A percentile compares a stretch with the other conserved stretches of the same genome.
Conservation (phyloP, 2,329 filamentous ascomycete species). For the Ilyonectria destructans region DNA sequence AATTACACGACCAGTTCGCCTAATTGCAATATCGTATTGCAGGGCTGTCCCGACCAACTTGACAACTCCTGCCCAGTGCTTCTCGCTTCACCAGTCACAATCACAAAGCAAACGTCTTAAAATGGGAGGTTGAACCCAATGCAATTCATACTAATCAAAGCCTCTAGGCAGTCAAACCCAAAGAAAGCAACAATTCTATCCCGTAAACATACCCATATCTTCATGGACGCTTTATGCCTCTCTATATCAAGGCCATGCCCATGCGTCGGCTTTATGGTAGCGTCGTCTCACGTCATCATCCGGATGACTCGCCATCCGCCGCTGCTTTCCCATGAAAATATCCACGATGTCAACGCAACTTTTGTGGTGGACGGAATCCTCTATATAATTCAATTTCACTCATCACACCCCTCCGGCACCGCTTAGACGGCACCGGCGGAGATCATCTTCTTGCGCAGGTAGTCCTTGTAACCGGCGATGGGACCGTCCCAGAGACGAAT, state of each 20-base stretch:
- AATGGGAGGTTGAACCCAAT: conserved; percentile 34
- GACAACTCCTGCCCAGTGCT: not conserved
- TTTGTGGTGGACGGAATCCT: conserved; percentile 48
- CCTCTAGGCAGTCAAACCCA: conserved; percentile 44
- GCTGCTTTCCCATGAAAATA: conserved; percentile 51
- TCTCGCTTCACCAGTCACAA: not conserved
- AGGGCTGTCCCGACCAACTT: not conserved
- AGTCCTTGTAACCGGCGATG: conserved; percentile 97
- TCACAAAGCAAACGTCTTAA: not conserved
- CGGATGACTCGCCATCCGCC: conserved; percentile 48
- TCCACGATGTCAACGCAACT: conserved; percentile 49
- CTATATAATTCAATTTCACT: conserved; percentile 52
- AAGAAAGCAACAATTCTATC: conserved; percentile 55
- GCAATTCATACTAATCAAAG: conserved; percentile 47
- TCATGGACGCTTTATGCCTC: conserved; percentile 48
- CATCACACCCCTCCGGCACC: conserved; percentile 36
- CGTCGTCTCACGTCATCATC: conserved; percentile 50
- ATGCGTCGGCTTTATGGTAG: conserved; percentile 51
- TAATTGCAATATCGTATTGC: no score
- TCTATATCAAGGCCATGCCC: conserved; percentile 51
- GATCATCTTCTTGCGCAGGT: conserved; percentile 99
- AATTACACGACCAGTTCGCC: no score
- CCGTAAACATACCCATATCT: conserved; percentile 52
- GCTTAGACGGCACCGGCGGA: conserved; percentile 85
- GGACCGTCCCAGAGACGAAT: conserved; percentile 89